phyloP scores from a whole-genome alignment of 2,329 filamentous ascomycete genomes.

The Didymosphaeria variabile region DNA sequence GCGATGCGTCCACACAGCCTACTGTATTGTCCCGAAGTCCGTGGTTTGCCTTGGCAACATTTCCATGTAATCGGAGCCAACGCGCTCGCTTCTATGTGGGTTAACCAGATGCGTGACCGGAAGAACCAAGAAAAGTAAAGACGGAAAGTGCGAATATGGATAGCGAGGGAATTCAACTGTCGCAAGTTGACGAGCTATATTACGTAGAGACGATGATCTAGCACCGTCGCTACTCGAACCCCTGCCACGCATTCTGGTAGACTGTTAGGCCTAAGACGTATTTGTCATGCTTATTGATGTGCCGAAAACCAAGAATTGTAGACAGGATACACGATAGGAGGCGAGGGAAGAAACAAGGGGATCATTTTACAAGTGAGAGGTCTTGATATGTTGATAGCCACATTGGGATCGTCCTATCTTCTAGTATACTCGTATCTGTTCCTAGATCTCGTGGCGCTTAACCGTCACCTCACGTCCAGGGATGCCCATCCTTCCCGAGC shows the following conservation, averaged over 20 bases:
- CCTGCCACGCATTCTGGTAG: slow-evolving; percentile 9
- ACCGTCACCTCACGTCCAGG: slow-evolving; percentile 22
- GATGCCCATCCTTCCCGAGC: slow-evolving; percentile 29
- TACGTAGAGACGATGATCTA: background rate
- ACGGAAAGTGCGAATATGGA: slow-evolving; percentile 1
- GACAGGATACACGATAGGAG: slow-evolving; percentile 1
- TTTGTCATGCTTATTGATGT: slow-evolving; percentile 14
- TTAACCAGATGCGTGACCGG: background rate
- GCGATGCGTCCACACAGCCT: background rate
- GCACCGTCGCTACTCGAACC: background rate
- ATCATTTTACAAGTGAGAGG: slow-evolving; percentile 8
- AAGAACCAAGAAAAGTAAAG: too few relatives aligned
- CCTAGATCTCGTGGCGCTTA: slow-evolving; percentile 17
- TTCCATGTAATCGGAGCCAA: background rate
- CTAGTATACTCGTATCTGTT: slow-evolving; percentile 15
- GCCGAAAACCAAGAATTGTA: slow-evolving; percentile 12
- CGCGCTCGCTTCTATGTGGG: background rate
- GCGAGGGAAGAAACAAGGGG: slow-evolving; percentile 8
- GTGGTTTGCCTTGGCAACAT: slow-evolving; percentile 1
- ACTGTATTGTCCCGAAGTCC: background rate
- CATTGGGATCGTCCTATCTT: background rate
- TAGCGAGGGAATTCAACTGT: slow-evolving; percentile 3
- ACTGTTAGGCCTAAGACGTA: slow-evolving; percentile 14
- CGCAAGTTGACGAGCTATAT: background rate
- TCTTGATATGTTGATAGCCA: slow-evolving; percentile 9